These are phyloP conservation scores for Mentha longifolia DNA, from an alignment of 257 asterid genomes.

Conservation along the genomic window DNA sequence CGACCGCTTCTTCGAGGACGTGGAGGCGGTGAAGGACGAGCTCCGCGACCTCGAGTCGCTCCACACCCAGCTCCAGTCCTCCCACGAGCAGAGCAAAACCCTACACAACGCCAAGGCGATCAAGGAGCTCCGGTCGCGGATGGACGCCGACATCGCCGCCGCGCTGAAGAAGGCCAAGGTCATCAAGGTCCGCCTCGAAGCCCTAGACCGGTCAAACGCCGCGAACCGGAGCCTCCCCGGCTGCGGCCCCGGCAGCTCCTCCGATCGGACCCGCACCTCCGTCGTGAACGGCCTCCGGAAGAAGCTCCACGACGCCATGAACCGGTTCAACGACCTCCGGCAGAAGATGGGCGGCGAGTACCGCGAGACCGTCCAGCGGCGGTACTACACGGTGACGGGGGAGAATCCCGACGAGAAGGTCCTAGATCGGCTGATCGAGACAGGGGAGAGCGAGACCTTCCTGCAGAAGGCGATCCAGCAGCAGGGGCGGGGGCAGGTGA, in stretches of 20 bases:
- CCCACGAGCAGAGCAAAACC: constrained; percentile 65
- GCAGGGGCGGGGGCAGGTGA: constrained; percentile 77
- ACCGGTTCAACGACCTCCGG: constrained; percentile 60
- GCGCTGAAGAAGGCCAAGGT: constrained; percentile 59
- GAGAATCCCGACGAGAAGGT: constrained; percentile 64
- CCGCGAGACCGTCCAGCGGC: constrained; percentile 59
- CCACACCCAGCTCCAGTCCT: constrained; percentile 50
- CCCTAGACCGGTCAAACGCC: constrained; percentile 61
- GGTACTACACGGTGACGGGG: constrained; percentile 71
- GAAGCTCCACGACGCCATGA: constrained; percentile 66
- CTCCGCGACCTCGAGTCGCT: constrained; percentile 61
- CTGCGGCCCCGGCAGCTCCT: constrained; percentile 74
- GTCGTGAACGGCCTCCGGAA: constrained; percentile 71
- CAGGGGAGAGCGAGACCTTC: constrained; percentile 71
- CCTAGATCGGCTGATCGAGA: constrained; percentile 55
- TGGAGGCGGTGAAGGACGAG: constrained; percentile 70
- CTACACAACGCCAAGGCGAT: constrained; percentile 48
- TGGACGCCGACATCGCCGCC: constrained; percentile 41
- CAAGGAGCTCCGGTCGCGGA: constrained; percentile 47
- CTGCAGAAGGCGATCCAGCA: constrained; percentile 79
- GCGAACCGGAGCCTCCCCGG: constrained; percentile 66
- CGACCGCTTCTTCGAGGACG: constrained; percentile 70
- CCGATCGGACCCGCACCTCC: constrained; percentile 70
- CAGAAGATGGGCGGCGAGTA: constrained; percentile 62
- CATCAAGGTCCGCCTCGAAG: constrained; percentile 59